phyloP scores from a whole-genome alignment of 2,329 filamentous ascomycete species.

The Calonectria hongkongensis region DNA sequence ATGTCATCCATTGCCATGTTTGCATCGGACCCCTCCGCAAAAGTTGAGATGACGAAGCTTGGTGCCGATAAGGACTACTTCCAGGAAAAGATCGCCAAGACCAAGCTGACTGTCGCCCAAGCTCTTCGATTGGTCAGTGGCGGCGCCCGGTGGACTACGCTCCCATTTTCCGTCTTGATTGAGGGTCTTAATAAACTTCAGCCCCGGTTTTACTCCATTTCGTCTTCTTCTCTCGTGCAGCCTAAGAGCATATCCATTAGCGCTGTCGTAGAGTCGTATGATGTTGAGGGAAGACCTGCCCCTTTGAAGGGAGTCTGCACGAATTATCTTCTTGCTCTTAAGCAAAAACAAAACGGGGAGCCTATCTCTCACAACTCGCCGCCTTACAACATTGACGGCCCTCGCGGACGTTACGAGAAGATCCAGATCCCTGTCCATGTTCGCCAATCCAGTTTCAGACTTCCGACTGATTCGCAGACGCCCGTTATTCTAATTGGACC shows the following conservation, averaged over 20 bases:
- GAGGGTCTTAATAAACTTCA: slow-evolving; percentile 38
- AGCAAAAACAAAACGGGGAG: slow-evolving; percentile 30
- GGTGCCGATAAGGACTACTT: slow-evolving; percentile 97
- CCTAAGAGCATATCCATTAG: slow-evolving; percentile 37
- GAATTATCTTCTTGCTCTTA: slow-evolving; percentile 37
- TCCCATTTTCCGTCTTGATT: slow-evolving; percentile 60
- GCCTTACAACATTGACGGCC: slow-evolving; percentile 21
- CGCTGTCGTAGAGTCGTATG: slow-evolving; percentile 18
- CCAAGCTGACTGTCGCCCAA: slow-evolving; percentile 61
- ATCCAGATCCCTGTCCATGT: slow-evolving; percentile 96
- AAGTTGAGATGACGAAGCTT: slow-evolving; percentile 90
- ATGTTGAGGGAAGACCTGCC: background rate
- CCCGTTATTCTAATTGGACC: slow-evolving; percentile 97
- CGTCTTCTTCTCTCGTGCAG: slow-evolving; percentile 40
- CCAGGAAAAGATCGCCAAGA: slow-evolving; percentile 87
- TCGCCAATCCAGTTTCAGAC: slow-evolving; percentile 98
- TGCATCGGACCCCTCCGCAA: slow-evolving; percentile 87
- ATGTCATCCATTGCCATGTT: slow-evolving; percentile 91
- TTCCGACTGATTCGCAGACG: slow-evolving; percentile 94
- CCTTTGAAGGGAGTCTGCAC: slow-evolving; percentile 32
- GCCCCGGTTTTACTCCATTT: slow-evolving; percentile 45
- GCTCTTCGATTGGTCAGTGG: slow-evolving; percentile 82
- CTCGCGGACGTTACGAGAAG: slow-evolving; percentile 86
- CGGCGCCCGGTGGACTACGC: slow-evolving; percentile 84
- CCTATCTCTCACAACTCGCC: background rate